These are phyloP conservation scores for Pleurotus platypus DNA, from an alignment of 768 basidiomycete genomes.

Conservation along the genomic window DNA sequence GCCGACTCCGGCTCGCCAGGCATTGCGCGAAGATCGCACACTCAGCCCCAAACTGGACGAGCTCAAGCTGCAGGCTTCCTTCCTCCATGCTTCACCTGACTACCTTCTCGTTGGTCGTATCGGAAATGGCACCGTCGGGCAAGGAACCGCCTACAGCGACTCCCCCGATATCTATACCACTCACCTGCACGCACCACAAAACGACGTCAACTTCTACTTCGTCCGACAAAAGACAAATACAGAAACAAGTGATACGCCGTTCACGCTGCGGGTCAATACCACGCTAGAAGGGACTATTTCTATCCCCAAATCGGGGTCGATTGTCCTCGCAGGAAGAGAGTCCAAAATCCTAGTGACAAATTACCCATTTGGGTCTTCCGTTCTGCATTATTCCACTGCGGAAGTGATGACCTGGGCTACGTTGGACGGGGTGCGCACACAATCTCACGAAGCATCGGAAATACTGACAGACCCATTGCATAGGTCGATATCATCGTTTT, in stretches of 20 bases:
- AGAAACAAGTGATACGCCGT: constrained; percentile 46
- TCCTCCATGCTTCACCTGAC: constrained; percentile 61
- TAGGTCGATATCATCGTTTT: constrained; percentile 30
- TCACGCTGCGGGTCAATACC: constrained; percentile 38
- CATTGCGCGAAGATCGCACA: constrained; percentile 54
- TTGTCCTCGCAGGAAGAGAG: constrained; percentile 61
- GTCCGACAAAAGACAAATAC: constrained; percentile 44
- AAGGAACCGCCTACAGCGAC: constrained; percentile 27
- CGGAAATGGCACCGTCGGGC: constrained; percentile 46
- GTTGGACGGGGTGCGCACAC: constrained; percentile 22
- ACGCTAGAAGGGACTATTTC: constrained; percentile 41
- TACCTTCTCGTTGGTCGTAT: constrained; percentile 64
- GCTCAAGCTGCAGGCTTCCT: constrained; percentile 61
- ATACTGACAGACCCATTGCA: not conserved
- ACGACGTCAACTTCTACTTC: constrained; percentile 53
- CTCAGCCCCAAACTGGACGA: constrained; percentile 57
- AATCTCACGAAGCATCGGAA: not conserved
- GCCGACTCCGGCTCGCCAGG: constrained; percentile 13
- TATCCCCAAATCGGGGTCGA: constrained; percentile 32
- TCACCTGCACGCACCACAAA: constrained; percentile 51
- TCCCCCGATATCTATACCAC: constrained; percentile 46
- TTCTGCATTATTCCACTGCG: constrained; percentile 60
- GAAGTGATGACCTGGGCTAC: constrained; percentile 46
- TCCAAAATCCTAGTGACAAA: constrained; percentile 63
- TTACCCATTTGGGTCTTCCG: constrained; percentile 54